Conservation (phyloP, 2,329 filamentous ascomycete species). For the Truncatella angustata region DNA sequence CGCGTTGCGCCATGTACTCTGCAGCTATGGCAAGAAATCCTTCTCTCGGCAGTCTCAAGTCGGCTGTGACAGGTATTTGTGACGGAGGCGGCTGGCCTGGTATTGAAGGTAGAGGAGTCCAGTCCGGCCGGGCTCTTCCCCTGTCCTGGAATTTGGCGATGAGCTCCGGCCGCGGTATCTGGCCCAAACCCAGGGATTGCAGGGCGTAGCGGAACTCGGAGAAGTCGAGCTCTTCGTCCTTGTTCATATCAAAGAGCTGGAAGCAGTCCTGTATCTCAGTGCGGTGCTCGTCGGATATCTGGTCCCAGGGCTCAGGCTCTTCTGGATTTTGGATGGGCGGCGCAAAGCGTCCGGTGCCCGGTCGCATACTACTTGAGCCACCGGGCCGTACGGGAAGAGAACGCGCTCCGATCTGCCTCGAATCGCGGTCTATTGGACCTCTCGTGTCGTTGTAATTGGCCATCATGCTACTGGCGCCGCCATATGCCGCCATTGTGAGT, state of each 20-base stretch:
- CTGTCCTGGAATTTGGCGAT: slow-evolving; percentile 77
- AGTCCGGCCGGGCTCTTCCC: slow-evolving; percentile 68
- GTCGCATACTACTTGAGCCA: slow-evolving; percentile 15
- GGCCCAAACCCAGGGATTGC: slow-evolving; percentile 85
- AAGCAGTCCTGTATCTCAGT: slow-evolving; percentile 56
- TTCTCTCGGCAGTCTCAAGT: slow-evolving; percentile 71
- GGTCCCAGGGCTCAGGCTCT: slow-evolving; percentile 30
- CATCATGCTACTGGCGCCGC: slow-evolving; percentile 30
- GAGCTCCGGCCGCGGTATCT: slow-evolving; percentile 82
- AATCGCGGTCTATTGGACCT: slow-evolving; percentile 4
- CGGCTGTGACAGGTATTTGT: slow-evolving; percentile 56
- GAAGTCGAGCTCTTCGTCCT: slow-evolving; percentile 91
- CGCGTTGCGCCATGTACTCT: slow-evolving; percentile 74
- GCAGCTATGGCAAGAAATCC: slow-evolving; percentile 77
- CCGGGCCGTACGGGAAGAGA: slow-evolving; percentile 24
- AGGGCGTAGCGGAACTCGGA: slow-evolving; percentile 97
- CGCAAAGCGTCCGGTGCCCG: slow-evolving; percentile 28
- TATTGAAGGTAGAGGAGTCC: slow-evolving; percentile 40
- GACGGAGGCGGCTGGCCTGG: slow-evolving; percentile 43
- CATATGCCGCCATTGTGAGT: slow-evolving; percentile 20
- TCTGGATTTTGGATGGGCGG: slow-evolving; percentile 27
- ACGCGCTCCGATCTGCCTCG: slow-evolving; percentile 16
- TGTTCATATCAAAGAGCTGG: slow-evolving; percentile 92
- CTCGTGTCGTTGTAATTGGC: slow-evolving; percentile 23
- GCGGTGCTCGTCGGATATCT: slow-evolving; percentile 81